A percentile compares a stretch with the other conserved stretches of the same genome.
phyloP scores from a whole-genome alignment of 2,329 filamentous ascomycete species.

The Hymenoscyphus linearis region DNA sequence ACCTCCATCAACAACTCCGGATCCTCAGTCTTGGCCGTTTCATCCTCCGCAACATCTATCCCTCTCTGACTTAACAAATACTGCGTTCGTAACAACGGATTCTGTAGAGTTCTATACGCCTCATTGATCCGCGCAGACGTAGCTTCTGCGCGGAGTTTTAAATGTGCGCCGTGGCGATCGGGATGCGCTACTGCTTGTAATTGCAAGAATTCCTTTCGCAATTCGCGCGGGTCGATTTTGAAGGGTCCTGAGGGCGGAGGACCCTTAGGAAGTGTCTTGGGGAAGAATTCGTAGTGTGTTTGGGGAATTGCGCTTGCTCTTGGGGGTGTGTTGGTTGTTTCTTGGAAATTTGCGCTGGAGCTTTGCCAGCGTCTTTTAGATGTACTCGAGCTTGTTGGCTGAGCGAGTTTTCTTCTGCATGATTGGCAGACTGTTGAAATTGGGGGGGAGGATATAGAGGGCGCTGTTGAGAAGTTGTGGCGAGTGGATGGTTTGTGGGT shows the following conservation, averaged over 20 bases:
- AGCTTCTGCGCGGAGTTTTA: conserved; percentile 63
- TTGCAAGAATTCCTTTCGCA: conserved; percentile 80
- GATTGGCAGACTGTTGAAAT: conserved; percentile 8
- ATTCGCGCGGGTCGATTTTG: conserved; percentile 59
- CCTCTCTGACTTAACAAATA: conserved; percentile 71
- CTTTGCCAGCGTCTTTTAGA: conserved; percentile 6
- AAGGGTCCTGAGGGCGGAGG: conserved; percentile 77
- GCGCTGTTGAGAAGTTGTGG: conserved; percentile 9
- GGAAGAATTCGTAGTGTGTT: conserved; percentile 87
- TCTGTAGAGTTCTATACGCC: conserved; percentile 78
- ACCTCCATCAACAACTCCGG: conserved; percentile 70
- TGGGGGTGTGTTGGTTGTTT: not conserved
- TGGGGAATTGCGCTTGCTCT: conserved; percentile 19
- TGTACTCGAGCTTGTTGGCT: not conserved
- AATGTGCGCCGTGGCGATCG: conserved; percentile 47
- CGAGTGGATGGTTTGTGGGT: conserved; percentile 8
- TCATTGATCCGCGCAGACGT: conserved; percentile 83
- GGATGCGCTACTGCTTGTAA: conserved; percentile 76
- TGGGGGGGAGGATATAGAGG: not conserved
- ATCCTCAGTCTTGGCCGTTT: conserved; percentile 63
- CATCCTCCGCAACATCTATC: conserved; percentile 75
- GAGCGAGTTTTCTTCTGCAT: conserved; percentile 6
- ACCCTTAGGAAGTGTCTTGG: conserved; percentile 66
- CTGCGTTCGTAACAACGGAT: conserved; percentile 78
- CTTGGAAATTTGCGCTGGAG: conserved; percentile 6